phyloP scores from a whole-genome alignment of 2,329 filamentous ascomycete genomes.

The Botrytis elliptica region DNA sequence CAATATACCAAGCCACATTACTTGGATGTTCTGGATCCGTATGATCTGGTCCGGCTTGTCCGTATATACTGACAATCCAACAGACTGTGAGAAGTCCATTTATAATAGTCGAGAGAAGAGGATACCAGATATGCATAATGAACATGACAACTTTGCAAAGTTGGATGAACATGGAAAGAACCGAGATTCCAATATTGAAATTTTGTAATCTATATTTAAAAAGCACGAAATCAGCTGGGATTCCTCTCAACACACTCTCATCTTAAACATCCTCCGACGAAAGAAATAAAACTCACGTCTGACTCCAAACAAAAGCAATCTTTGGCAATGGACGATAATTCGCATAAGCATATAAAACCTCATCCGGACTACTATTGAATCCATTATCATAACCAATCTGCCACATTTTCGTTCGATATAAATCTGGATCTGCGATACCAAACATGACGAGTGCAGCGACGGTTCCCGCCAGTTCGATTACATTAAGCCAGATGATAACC shows the following conservation, averaged over 20 bases:
- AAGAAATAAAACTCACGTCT: slow-evolving; percentile 54
- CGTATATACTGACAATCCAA: slow-evolving; percentile 65
- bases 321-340: slow-evolving; percentile 64
- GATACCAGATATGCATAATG: slow-evolving; percentile 70
- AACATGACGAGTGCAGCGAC: slow-evolving; percentile 68
- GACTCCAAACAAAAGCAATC: slow-evolving; percentile 70
- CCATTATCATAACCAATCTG: slow-evolving; percentile 66
- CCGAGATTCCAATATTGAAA: slow-evolving; percentile 74
- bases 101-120: slow-evolving; percentile 59
- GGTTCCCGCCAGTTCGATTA: slow-evolving; percentile 63
- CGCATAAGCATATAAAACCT: slow-evolving; percentile 70
- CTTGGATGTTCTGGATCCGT: slow-evolving; percentile 63
- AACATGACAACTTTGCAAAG: slow-evolving; percentile 67
- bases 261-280: neutral
- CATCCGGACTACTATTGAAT: slow-evolving; percentile 71
- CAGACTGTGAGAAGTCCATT: slow-evolving; percentile 59
- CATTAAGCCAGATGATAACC: slow-evolving; percentile 54
- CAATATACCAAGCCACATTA: slow-evolving; percentile 71
- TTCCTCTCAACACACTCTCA: neutral
- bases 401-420: slow-evolving; percentile 72
- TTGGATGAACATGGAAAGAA: slow-evolving; percentile 74
- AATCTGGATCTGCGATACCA: slow-evolving; percentile 69
- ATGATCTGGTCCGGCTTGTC: slow-evolving; percentile 72
- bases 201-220: slow-evolving; percentile 60
- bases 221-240: slow-evolving; percentile 18